Conservation (phyloP, 2,329 filamentous ascomycete genomes). For the Gliomastix tumulicola region DNA sequence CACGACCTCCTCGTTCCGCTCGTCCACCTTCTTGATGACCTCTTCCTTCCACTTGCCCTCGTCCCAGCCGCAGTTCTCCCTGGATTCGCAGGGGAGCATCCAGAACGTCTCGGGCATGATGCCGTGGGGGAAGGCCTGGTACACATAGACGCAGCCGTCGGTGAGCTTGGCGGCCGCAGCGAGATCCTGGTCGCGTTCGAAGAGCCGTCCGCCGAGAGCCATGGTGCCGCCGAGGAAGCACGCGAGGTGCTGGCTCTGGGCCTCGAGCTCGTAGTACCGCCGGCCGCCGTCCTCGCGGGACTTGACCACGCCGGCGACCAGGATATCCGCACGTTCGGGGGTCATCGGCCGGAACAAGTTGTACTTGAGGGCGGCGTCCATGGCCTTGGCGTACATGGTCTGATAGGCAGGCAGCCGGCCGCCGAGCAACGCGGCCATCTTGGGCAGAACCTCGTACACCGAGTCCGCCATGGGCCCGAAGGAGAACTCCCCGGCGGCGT, state of each 20-base stretch:
- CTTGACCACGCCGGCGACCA: constrained; percentile 61
- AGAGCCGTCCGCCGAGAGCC: constrained; percentile 56
- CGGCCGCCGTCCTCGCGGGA: constrained; percentile 33
- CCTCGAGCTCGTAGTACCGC: constrained; percentile 46
- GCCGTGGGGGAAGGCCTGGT: constrained; percentile 50
- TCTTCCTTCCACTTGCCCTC: constrained; percentile 5
- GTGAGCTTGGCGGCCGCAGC: constrained; percentile 56
- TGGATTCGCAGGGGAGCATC: constrained; percentile 45
- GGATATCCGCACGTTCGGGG: constrained; percentile 40
- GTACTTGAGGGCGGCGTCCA: constrained; percentile 53
- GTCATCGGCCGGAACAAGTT: constrained; percentile 67
- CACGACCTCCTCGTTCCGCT: background rate
- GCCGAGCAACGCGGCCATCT: constrained; percentile 59
- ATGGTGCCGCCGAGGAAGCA: constrained; percentile 69
- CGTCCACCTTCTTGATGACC: background rate
- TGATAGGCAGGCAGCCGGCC: constrained; percentile 55
- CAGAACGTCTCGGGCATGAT: constrained; percentile 56
- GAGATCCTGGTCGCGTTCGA: constrained; percentile 51
- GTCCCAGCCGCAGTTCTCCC: constrained; percentile 38
- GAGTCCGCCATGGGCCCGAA: constrained; percentile 50
- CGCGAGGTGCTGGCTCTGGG: constrained; percentile 49
- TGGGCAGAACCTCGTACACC: constrained; percentile 54
- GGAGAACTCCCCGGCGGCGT: constrained; percentile 31
- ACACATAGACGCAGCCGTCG: constrained; percentile 65
- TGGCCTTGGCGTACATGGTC: constrained; percentile 56